Evolutionary conservation across 768 basidiomycete genomes (phyloP), one percentile per base, ranked within the genome.

Genomic region (Coprinopsis marcescibilis): DNA sequence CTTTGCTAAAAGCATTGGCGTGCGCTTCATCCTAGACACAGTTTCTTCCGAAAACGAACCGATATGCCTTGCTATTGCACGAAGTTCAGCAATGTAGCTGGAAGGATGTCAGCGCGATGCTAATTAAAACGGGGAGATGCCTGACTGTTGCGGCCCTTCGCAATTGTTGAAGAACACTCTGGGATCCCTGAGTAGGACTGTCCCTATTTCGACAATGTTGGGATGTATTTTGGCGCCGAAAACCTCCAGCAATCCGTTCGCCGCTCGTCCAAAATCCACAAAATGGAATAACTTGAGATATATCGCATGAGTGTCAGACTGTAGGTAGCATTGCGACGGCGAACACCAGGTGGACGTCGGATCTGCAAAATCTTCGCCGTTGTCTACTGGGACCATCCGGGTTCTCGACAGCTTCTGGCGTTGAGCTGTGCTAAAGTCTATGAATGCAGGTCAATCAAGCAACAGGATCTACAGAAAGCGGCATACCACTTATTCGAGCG

Each of bases 171-270:
- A 87, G 60, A 95, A 91, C 46, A 72, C 69, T 25, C 67, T 70
- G 11, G 91, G 87, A 60, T 90, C 72, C 1, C 71, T 71, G 19
- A 94, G 62, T 34, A 92, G 63, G 45, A 81, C 83, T 43, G 74
- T 72, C 0, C 81, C 83, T 34, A 92, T 73, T 63, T 93, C 91
- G 47, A 89, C 82, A 4, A 92, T 78, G 36, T 80, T 90, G 3
- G 95, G 94, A 57, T 92, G 88, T 34, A 76, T 81, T 57, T 82
- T 85, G 13, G 93, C 89, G 8, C 96, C 95, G 55, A 90, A 90
- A 2, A 87, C 83, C 44, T 75, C 77, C 36, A 99, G 70, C 65
- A 99, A 97, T 2, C 75, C 70, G 54, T 93, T 95, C 19, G 86
- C 95, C 3, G 72, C 67, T 1, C 73, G 59, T 2, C 93, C 94